Percentiles rank a stretch among this genome's conserved stretches.
phyloP scores from a whole-genome alignment of 2,329 filamentous ascomycete species.

The Apiospora hydei region DNA sequence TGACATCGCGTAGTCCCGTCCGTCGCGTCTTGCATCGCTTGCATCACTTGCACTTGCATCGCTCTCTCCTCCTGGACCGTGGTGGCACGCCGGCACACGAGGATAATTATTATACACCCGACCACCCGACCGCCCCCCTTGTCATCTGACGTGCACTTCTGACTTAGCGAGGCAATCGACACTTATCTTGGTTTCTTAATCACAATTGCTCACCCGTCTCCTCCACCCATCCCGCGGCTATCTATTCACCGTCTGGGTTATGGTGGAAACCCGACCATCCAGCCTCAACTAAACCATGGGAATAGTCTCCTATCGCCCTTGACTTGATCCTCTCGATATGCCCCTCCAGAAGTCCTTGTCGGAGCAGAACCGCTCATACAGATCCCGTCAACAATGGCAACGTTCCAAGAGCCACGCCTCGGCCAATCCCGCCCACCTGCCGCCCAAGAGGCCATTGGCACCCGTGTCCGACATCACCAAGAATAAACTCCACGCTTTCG shows the following conservation, averaged over 20 bases:
- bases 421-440: slow-evolving; percentile 36
- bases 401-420: slow-evolving; percentile 61
- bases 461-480: slow-evolving; percentile 66
- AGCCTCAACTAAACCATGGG: slow-evolving; percentile 25
- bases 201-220: not conserved
- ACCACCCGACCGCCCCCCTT: not conserved
- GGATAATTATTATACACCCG: not conserved
- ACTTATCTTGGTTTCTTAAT: slow-evolving; percentile 24
- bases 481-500: slow-evolving; percentile 65
- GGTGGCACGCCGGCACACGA: not conserved
- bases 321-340: slow-evolving; percentile 38
- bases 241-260: slow-evolving; percentile 11
- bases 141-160: not conserved
- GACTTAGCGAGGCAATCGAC: not conserved
- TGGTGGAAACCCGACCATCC: slow-evolving; percentile 29
- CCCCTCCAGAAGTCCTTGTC: slow-evolving; percentile 51
- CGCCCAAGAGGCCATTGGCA: slow-evolving; percentile 47
- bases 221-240: not conserved
- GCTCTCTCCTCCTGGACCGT: not conserved
- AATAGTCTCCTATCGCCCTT: slow-evolving; percentile 22
- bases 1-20: slow-evolving; percentile 20
- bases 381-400: slow-evolving; percentile 54
- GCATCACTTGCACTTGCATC: not conserved
- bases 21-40: slow-evolving; percentile 20
- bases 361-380: slow-evolving; percentile 45